Evolutionary conservation across 139 green algal genomes (phyloP), one percentile per base, ranked within the genome.

Genomic region (Choricystis sp.): DNA sequence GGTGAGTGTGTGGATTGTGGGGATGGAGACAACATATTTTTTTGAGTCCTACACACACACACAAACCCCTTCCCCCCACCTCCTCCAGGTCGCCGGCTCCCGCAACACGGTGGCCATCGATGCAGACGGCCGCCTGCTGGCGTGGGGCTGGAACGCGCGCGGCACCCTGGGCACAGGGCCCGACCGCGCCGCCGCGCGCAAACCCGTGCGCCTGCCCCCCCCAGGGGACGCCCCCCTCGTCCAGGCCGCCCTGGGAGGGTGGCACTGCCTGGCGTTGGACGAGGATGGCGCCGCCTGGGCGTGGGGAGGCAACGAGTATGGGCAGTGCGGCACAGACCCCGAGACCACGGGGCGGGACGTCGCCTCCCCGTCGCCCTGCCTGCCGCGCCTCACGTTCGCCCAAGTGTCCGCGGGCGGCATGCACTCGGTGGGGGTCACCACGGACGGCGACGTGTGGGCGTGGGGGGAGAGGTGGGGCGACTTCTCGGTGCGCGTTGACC

Each of bases 291-390:
- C 70, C 58, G 66, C 48, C 22, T 86, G 73, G 67, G 74, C 79
- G 2, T 89, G 84, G 80, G 86, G 87, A 9, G 90, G 90, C 55
- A 96, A 97, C 68, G 89, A 97, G 74, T 96, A 96, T 66, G 69
- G 75, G 31, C 89, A 96, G 77, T 90, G 82, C 61, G 78, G 72
- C 29, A n/a, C n/a, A n/a, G 64, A 77, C 5, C 26, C 64, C 20
- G 69, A 62, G 4, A 74, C 84, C n/a, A 83, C 80, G 58, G 89
- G 89, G 21, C 40, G 40, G 40, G 40, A 52, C 40, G 40, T 52
- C 9, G 40, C 40, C 9, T 52, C 40, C 9, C 40, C 40, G 9
- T 21, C 16, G 9, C 40, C 40, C 40, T 88, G 88, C 67, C 95
- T 95, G 88, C 88, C 95, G 75, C 90, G 80, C 3, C 72, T 95